Conservation (phyloP, 371 early-diverging fungal genomes). For the Amoeboaphelidium protococcarum region DNA sequence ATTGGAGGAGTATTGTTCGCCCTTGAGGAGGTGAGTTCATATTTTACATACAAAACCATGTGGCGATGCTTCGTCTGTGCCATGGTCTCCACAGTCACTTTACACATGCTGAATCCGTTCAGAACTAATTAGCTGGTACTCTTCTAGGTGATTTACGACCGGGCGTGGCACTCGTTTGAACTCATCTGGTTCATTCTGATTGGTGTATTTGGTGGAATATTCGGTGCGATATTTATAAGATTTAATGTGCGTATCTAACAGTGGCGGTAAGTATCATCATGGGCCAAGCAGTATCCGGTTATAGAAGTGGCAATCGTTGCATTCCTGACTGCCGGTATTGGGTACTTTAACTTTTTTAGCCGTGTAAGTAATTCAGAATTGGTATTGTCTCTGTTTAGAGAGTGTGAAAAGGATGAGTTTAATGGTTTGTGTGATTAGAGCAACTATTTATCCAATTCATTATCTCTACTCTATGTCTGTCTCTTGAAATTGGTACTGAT, state of each 20-base stretch:
- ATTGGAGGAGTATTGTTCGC: slow-evolving; percentile 87
- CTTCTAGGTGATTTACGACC: slow-evolving; percentile 75
- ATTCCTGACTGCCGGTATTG: neutral
- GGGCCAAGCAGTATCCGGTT: neutral
- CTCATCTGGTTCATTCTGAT: slow-evolving; percentile 48
- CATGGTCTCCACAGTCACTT: slow-evolving; percentile 59
- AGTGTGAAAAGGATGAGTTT: neutral
- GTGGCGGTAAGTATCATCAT: slow-evolving; percentile 10
- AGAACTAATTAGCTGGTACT: slow-evolving; percentile 20
- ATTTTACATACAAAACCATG: slow-evolving; percentile 80
- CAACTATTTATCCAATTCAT: neutral
- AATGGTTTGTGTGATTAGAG: neutral
- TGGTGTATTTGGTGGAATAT: slow-evolving; percentile 51
- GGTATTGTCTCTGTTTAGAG: neutral
- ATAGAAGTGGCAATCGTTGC: neutral
- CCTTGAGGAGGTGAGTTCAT: slow-evolving; percentile 28
- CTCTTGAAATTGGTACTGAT: slow-evolving; percentile 33
- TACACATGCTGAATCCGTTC: slow-evolving; percentile 27
- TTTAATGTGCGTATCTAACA: neutral
- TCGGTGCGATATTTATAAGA: neutral
- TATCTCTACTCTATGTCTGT: neutral
- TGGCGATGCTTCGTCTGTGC: slow-evolving; percentile 81
- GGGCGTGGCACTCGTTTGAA: slow-evolving; percentile 71
- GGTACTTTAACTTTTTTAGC: neutral
- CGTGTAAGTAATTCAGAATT: neutral